Percentiles rank a stretch among this genome's conserved stretches.
These are phyloP conservation scores for Nannochloropsis oceanica DNA, from an alignment of 108 stramenopile species.

Conservation along the genomic window DNA sequence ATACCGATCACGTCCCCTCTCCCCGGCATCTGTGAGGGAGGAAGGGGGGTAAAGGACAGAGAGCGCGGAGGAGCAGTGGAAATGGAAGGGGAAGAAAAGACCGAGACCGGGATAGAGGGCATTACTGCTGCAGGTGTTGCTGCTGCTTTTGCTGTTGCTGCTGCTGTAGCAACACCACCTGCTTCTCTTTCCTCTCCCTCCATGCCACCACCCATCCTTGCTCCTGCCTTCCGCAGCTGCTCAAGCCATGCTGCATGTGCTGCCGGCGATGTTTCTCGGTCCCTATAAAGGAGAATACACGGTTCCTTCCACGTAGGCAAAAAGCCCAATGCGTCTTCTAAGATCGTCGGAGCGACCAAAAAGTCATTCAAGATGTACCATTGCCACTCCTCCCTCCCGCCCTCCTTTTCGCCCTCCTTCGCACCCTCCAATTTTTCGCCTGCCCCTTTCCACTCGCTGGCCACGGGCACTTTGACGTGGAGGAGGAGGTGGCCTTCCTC, in stretches of 20 bases:
- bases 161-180: neutral
- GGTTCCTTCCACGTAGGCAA: conserved; percentile 18
- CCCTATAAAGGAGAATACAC: conserved; percentile 13
- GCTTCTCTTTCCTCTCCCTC: neutral
- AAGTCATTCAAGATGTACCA: conserved; percentile 22
- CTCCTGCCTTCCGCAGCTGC: neutral
- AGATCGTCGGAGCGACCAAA: neutral
- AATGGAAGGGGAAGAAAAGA: conserved; percentile 3
- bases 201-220: neutral
- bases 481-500: neutral
- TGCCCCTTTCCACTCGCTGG: neutral
- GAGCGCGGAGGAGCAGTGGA: neutral
- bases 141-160: neutral
- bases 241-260: neutral
- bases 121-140: neutral
- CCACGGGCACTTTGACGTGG: neutral
- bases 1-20: conserved; percentile 25
- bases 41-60: neutral
- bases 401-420: neutral
- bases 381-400: neutral
- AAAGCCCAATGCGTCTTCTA: conserved; percentile 19
- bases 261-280: neutral
- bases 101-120: conserved; percentile 6
- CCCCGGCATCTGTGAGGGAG: conserved; percentile 14
- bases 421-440: neutral